phyloP scores from a whole-genome alignment of 768 basidiomycete species.

The Leccinum imitatum region DNA sequence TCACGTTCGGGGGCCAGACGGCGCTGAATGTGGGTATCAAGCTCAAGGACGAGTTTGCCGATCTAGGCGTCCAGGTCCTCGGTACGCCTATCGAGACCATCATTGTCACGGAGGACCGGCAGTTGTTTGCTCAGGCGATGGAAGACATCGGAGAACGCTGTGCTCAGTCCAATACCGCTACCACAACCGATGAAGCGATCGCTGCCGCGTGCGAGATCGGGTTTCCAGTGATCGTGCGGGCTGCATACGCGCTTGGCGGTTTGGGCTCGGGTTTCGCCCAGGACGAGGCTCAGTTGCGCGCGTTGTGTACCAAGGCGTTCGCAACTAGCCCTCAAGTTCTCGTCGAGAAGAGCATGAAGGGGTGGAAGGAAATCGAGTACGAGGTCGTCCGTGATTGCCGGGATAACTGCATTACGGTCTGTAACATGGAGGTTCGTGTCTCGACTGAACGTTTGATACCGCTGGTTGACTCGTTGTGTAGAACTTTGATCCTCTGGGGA shows the following conservation, averaged over 20 bases:
- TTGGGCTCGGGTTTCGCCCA: constrained; percentile 97
- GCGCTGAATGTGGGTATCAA: constrained; percentile 96
- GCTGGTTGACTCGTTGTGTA: constrained; percentile 31
- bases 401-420: constrained; percentile 98
- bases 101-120: constrained; percentile 95
- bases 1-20: constrained; percentile 98
- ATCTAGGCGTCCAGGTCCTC: constrained; percentile 86
- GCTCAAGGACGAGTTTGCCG: constrained; percentile 94
- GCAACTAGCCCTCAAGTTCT: constrained; percentile 97
- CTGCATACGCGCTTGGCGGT: constrained; percentile 95
- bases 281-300: constrained; percentile 83
- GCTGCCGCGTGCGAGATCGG: constrained; percentile 82
- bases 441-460: background rate
- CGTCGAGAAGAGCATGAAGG: constrained; percentile 99
- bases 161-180: constrained; percentile 86
- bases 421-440: constrained; percentile 97
- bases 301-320: constrained; percentile 91
- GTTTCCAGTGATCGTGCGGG: constrained; percentile 94
- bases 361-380: constrained; percentile 99
- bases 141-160: constrained; percentile 94
- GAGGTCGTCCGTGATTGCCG: constrained; percentile 97
- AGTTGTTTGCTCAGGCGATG: constrained; percentile 93
- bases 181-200: constrained; percentile 81
- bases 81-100: constrained; percentile 98
- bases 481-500: constrained; percentile 99